Conservation (phyloP, 768 basidiomycete genomes). For the Mycena albidolilacea region DNA sequence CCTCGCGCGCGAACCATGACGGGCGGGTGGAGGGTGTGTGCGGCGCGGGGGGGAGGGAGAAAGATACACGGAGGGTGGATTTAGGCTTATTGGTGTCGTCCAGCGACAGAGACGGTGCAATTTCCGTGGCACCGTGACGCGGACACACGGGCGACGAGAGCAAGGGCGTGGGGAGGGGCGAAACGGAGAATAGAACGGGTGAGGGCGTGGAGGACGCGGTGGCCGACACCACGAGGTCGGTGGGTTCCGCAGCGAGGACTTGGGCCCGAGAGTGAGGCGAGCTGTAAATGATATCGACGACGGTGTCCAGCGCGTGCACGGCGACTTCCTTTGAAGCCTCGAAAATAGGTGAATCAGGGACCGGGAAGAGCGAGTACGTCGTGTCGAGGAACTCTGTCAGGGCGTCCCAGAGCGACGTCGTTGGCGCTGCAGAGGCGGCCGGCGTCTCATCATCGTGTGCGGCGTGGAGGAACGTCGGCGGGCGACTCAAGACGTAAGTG, state of each 20-base stretch:
- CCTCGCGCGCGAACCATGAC: slow-evolving; percentile 5
- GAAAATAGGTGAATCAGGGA: neutral
- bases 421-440: neutral
- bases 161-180: too few species aligned
- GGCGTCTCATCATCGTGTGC: too few species aligned
- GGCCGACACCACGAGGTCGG: too few species aligned
- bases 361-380: neutral
- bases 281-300: neutral
- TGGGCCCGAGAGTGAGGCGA: too few species aligned
- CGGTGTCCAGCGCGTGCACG: neutral
- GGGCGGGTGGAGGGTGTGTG: neutral
- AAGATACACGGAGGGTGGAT: neutral
- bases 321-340: neutral
- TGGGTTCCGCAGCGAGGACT: too few species aligned
- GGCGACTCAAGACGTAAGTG: slow-evolving; percentile 10
- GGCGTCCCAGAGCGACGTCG: slow-evolving; percentile 6
- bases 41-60: neutral
- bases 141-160: too few species aligned
- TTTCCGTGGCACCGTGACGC: too few species aligned
- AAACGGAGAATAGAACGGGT: too few species aligned
- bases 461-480: neutral
- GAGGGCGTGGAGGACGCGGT: too few species aligned
- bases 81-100: too few species aligned
- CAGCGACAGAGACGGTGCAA: too few species aligned
- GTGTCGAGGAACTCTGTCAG: slow-evolving; percentile 15